Base-by-base conservation (phyloP, 2,329 filamentous ascomycete species). In the Alternaria novae-zelandiae region DNA sequence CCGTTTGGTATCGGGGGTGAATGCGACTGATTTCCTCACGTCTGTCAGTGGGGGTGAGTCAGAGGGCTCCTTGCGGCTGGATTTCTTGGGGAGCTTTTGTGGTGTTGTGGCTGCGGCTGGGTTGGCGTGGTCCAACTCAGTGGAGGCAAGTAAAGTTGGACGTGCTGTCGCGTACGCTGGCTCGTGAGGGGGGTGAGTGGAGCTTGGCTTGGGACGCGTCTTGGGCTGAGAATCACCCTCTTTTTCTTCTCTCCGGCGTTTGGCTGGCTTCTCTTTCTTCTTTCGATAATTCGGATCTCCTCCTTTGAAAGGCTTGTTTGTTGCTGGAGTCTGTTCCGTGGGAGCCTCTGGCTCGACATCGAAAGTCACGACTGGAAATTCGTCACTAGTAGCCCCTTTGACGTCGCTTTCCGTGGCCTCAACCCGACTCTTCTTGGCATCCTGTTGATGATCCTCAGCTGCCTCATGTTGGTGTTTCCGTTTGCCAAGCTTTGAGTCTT, bases 1-100 rank as follows among this genome's bases (percentile, higher is more conserved):
- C 7, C 77, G 80, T 73, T 91, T 90, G 4, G 88, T 89, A 54
- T 89, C 88, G 8, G 86, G 82, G 2, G 88, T 86, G 74, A 91
- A 91, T 2, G 87, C 86, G 9, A 91, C 89, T 5, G 86, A 88
- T 74, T 90, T 90, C 65, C 81, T 81, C 43, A 74, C 74, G 41
- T 74, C 73, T 12, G 69, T 66, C 25, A 60, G 61, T 28, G 76
- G 66, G 10, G 77, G 74, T 54, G 75, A 74, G 26, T 65, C 71
- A 21, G 70, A 70, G 23, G 56, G 54, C 15, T 70, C 68, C 46
- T 72, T 73, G 43, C 50, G 66, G 43, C 49, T 67, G 43, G 56
- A 63, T 21, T 62, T 59, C 25, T 57, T 67, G 23, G 61, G 51
- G n/a, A 54, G 63, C n/a, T 66, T 72, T 25, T 63, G 63, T 12